A percentile compares a stretch with the other conserved stretches of the same genome.
Evolutionary conservation across 805 yeast species (phyloP).

Genomic region (Wickerhamomyces bovis): DNA sequence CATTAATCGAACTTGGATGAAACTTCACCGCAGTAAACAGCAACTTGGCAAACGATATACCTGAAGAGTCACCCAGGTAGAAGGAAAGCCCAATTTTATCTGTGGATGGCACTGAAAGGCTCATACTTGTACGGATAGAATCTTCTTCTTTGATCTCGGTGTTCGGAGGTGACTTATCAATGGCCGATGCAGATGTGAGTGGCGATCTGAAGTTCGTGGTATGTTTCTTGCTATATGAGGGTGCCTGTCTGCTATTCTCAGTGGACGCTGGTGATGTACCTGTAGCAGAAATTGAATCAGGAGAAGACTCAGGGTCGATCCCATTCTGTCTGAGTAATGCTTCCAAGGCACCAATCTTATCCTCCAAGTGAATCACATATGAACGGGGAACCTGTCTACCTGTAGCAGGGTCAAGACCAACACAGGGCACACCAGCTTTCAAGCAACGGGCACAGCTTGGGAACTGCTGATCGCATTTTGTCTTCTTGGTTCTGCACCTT

Average conservation of each 20-base stretch:
- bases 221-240: not conserved
- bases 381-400: slow-evolving; percentile 84
- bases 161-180: slow-evolving; percentile 6
- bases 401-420: slow-evolving; percentile 82
- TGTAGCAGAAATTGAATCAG: slow-evolving; percentile 2
- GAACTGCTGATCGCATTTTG: slow-evolving; percentile 53
- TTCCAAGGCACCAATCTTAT: slow-evolving; percentile 53
- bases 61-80: slow-evolving; percentile 47
- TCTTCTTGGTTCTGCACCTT: slow-evolving; percentile 66
- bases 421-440: slow-evolving; percentile 64
- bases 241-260: not conserved
- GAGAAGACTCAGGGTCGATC: slow-evolving; percentile 25
- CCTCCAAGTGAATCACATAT: slow-evolving; percentile 67
- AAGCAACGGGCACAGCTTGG: slow-evolving; percentile 54
- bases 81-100: slow-evolving; percentile 17
- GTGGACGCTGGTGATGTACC: not conserved
- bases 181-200: not conserved
- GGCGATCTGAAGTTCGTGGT: not conserved
- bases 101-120: slow-evolving; percentile 13
- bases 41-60: slow-evolving; percentile 69
- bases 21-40: slow-evolving; percentile 74
- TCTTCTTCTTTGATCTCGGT: slow-evolving; percentile 9
- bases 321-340: slow-evolving; percentile 39
- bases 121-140: slow-evolving; percentile 20
- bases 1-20: slow-evolving; percentile 29